Evolutionary conservation across 1,284 basidiomycete species (phyloP).

Genomic region (Thecaphora thlaspeos): DNA sequence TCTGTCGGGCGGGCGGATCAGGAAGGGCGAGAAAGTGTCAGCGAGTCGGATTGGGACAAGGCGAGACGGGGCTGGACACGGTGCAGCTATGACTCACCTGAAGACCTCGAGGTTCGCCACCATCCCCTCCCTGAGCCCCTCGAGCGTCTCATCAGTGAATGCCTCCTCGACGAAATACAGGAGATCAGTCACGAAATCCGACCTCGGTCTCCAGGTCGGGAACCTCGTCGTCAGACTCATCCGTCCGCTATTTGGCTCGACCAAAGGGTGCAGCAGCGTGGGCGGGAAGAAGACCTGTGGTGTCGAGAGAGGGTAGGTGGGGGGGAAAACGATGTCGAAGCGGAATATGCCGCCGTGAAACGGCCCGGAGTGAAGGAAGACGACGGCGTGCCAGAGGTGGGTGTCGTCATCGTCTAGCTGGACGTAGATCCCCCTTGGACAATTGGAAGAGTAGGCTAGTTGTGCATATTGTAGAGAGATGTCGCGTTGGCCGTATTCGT

Average conservation of each 20-base stretch:
- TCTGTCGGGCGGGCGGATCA: neutral
- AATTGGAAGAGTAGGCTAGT: constrained; percentile 26
- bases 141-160: constrained; percentile 22
- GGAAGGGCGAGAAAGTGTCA: neutral
- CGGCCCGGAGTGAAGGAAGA: constrained; percentile 35
- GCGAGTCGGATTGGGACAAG: too few species aligned
- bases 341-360: constrained; percentile 41
- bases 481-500: constrained; percentile 32
- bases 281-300: constrained; percentile 40
- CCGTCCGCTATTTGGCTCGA: constrained; percentile 32
- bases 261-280: constrained; percentile 37
- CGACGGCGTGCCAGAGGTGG: constrained; percentile 19
- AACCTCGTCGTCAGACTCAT: constrained; percentile 22
- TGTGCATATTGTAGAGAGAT: constrained; percentile 38
- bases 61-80: too few species aligned
- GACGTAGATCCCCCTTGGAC: constrained; percentile 34
- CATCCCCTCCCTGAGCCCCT: constrained; percentile 17
- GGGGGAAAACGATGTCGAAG: constrained; percentile 43
- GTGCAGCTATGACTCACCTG: too few species aligned
- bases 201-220: constrained; percentile 21
- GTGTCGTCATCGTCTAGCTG: constrained; percentile 34
- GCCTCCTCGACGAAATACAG: constrained; percentile 25
- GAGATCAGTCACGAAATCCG: constrained; percentile 28
- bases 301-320: constrained; percentile 19
- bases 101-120: constrained; percentile 35